Conservation (phyloP, 371 early-diverging fungal genomes). For the Mortierella sp. region DNA sequence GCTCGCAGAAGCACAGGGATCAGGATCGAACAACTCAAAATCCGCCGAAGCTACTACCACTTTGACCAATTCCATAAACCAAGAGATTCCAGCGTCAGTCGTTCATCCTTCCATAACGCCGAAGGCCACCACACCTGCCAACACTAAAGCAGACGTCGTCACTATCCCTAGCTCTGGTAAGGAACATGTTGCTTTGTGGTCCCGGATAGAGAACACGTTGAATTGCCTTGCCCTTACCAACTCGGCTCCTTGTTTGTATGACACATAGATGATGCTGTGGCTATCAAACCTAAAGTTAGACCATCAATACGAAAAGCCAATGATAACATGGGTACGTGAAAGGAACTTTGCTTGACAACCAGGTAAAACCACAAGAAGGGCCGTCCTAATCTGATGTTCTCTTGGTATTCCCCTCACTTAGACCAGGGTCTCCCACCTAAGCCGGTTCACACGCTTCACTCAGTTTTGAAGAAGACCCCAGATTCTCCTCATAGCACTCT, state of each 20-base stretch:
- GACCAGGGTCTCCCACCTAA: conserved; percentile 8
- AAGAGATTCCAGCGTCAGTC: conserved; percentile 19
- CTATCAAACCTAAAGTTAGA: conserved; percentile 11
- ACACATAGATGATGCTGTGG: conserved; percentile 11
- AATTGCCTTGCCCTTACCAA: neutral
- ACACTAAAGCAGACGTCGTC: conserved; percentile 1
- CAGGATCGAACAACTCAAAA: neutral
- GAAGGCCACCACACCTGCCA: neutral
- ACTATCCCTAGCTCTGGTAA: conserved; percentile 14
- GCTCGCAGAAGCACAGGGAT: conserved; percentile 35
- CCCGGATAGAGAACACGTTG: neutral
- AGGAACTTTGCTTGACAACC: no score
- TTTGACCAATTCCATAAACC: neutral
- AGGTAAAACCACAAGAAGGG: no score
- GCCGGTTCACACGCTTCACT: conserved; percentile 16
- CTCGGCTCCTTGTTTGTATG: neutral
- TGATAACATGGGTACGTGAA: no score
- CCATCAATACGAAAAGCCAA: conserved; percentile 3
- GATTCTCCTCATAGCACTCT: conserved; percentile 21
- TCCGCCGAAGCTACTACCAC: conserved; percentile 5
- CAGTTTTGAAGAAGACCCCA: conserved; percentile 17
- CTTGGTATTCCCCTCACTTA: neutral
- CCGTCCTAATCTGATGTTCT: neutral
- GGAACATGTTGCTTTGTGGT: neutral
- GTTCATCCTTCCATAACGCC: conserved; percentile 16